phyloP scores from a whole-genome alignment of 2,329 filamentous ascomycete species.

The Diaporthe sp. region DNA sequence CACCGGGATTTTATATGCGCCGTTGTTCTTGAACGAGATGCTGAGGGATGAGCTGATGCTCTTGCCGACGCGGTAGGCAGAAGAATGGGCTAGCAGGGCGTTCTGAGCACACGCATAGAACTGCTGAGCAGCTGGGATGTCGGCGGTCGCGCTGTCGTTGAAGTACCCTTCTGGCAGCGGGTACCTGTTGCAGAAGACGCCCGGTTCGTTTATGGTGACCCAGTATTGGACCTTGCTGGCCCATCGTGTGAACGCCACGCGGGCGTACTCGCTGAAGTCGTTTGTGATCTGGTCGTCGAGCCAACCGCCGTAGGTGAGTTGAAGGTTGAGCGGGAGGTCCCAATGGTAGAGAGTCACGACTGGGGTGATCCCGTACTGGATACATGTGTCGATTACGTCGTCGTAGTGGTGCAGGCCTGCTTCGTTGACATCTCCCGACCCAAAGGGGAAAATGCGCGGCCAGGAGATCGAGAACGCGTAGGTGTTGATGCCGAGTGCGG shows the following conservation, averaged over 20 bases:
- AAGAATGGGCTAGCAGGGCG: slow-evolving; percentile 18
- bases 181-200: slow-evolving; percentile 4
- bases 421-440: slow-evolving; percentile 13
- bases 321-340: slow-evolving; percentile 32
- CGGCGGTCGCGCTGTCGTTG: slow-evolving; percentile 14
- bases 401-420: slow-evolving; percentile 25
- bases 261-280: slow-evolving; percentile 36
- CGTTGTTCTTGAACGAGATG: slow-evolving; percentile 34
- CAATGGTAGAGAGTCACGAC: slow-evolving; percentile 24
- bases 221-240: slow-evolving; percentile 26
- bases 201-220: slow-evolving; percentile 28
- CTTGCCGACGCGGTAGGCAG: slow-evolving; percentile 30
- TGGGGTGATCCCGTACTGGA: slow-evolving; percentile 25
- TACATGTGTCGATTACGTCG: slow-evolving; percentile 30
- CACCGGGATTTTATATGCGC: slow-evolving; percentile 28
- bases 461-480: slow-evolving; percentile 30
- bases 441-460: slow-evolving; percentile 32
- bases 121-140: background rate
- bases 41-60: background rate
- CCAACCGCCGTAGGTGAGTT: slow-evolving; percentile 29
- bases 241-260: slow-evolving; percentile 15
- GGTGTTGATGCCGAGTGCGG: slow-evolving; percentile 33
- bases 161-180: slow-evolving; percentile 26
- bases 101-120: slow-evolving; percentile 19
- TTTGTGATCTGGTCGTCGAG: slow-evolving; percentile 27